A percentile compares a stretch with the other conserved stretches of the same genome.
Evolutionary conservation across 495 filamentous ascomycete genomes (phyloP).

Genomic region (Aspergillus biplanus): DNA sequence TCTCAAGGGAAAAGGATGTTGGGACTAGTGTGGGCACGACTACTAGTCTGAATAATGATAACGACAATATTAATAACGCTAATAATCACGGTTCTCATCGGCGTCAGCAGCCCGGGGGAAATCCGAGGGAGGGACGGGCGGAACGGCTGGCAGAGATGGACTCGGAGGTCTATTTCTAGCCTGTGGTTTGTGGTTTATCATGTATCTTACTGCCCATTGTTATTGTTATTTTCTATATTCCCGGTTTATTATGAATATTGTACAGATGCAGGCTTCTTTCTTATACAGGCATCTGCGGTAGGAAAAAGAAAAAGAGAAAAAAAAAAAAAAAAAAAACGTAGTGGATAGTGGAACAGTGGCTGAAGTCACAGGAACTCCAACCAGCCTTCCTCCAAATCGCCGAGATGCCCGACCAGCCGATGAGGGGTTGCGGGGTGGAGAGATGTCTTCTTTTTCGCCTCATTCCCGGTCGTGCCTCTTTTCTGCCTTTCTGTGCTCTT

Average conservation of each 20-base stretch:
- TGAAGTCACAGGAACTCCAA: constrained; percentile 5
- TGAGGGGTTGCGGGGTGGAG: constrained; percentile 19
- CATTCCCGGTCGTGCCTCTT: neutral
- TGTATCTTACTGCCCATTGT: too few species aligned
- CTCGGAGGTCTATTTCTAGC: constrained; percentile 21
- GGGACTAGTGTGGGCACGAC: neutral
- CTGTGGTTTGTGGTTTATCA: too few species aligned
- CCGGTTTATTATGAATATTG: neutral
- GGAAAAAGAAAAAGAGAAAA: too few species aligned
- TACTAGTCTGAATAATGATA: neutral
- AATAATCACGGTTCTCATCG: neutral
- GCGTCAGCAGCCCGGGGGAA: neutral
- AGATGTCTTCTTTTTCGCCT: neutral
- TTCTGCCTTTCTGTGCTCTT: neutral
- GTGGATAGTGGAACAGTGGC: constrained; percentile 3
- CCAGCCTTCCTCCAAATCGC: constrained; percentile 2
- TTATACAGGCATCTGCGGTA: too few species aligned
- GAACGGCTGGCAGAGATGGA: constrained; percentile 19
- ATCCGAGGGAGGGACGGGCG: constrained; percentile 16
- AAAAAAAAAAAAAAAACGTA: neutral
- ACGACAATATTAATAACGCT: constrained; percentile 1
- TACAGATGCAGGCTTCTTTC: too few species aligned
- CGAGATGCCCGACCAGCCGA: constrained; percentile 18
- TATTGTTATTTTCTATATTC: too few species aligned
- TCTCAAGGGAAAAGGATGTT: neutral